phyloP scores from a whole-genome alignment of 2,329 filamentous ascomycete genomes.

The Knufia petricola region DNA sequence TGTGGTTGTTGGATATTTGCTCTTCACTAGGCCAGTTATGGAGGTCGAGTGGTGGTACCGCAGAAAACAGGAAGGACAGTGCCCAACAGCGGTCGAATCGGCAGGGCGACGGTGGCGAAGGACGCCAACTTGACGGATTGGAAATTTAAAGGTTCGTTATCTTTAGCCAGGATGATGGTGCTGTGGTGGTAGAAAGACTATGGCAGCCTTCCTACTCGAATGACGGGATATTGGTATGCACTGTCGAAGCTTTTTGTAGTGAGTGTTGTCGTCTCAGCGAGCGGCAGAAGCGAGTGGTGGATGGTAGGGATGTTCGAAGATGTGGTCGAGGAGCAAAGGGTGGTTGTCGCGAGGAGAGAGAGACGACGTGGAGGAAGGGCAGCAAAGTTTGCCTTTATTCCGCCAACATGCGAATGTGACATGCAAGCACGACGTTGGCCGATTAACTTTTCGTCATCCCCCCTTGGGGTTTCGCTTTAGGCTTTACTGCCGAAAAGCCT shows the following conservation, averaged over 20 bases:
- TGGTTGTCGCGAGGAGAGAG: too few relatives aligned
- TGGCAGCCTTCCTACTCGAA: slow-evolving; percentile 20
- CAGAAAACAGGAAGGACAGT: slow-evolving; percentile 88
- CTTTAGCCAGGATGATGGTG: slow-evolving; percentile 32
- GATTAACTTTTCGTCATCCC: too few relatives aligned
- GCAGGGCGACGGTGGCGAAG: slow-evolving; percentile 60
- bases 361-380: too few relatives aligned
- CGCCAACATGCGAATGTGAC: too few relatives aligned
- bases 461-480: too few relatives aligned
- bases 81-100: slow-evolving; percentile 80
- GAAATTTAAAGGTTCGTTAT: slow-evolving; percentile 23
- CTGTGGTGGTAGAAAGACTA: slow-evolving; percentile 22
- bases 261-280: background rate
- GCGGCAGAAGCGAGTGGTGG: background rate
- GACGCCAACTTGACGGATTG: slow-evolving; percentile 89
- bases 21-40: slow-evolving; percentile 60
- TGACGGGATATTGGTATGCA: too few relatives aligned
- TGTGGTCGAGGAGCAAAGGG: too few relatives aligned
- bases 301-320: background rate
- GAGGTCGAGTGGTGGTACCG: slow-evolving; percentile 94
- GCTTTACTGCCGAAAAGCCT: too few relatives aligned
- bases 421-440: too few relatives aligned
- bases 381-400: too few relatives aligned
- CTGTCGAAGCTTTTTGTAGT: too few relatives aligned
- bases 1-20: background rate